These are phyloP conservation scores for Solanum sparsipilum DNA, from an alignment of 257 asterid species.

Conservation along the genomic window DNA sequence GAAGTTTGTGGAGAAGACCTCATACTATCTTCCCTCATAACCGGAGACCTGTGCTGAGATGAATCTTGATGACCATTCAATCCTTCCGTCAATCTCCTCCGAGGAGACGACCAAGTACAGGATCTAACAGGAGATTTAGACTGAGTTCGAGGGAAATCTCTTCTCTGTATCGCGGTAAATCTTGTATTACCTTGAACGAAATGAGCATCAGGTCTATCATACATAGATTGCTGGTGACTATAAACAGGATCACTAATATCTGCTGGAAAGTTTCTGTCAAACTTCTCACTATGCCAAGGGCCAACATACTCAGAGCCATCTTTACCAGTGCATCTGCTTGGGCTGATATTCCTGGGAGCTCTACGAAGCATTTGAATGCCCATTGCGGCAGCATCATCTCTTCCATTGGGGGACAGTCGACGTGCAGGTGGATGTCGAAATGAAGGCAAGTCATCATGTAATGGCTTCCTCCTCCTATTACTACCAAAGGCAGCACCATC, in stretches of 20 bases:
- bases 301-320: not conserved
- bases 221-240: constrained; percentile 19
- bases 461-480: constrained; percentile 34
- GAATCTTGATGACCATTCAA: constrained; percentile 36
- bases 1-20: constrained; percentile 56
- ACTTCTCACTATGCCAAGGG: not conserved
- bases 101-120: constrained; percentile 54
- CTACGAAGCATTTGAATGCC: not conserved
- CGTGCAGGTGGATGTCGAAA: not conserved
- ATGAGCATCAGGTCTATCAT: constrained; percentile 40
- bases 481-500: constrained; percentile 19
- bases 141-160: constrained; percentile 37
- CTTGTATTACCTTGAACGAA: constrained; percentile 37
- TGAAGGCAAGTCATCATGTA: constrained; percentile 1
- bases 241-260: not conserved
- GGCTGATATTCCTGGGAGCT: not conserved
- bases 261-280: not conserved
- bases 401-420: not conserved
- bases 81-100: constrained; percentile 62
- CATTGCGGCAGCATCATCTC: not conserved
- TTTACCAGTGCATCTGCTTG: not conserved
- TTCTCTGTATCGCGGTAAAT: constrained; percentile 42
- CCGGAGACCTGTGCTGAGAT: constrained; percentile 46
- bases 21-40: constrained; percentile 44
- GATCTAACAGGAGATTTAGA: constrained; percentile 64